These are phyloP conservation scores for Paramecium bursaria DNA, from an alignment of 73 alveolate species.

Conservation along the genomic window DNA sequence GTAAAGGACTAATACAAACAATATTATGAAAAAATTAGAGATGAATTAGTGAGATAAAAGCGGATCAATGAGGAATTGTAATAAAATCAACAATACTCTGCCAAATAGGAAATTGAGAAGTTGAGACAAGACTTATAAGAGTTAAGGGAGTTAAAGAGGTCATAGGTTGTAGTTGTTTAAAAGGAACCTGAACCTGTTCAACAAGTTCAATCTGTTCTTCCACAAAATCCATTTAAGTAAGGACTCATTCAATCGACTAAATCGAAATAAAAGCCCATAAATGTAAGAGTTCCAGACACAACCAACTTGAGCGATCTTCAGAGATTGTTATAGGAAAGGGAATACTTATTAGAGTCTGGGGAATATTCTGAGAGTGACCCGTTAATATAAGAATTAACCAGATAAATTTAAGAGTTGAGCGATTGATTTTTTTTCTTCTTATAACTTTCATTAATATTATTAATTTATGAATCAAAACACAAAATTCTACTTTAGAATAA, in stretches of 20 bases:
- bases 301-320: constrained; percentile 38
- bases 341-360: constrained; percentile 60
- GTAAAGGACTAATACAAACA: constrained; percentile 54
- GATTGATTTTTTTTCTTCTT: too few species aligned
- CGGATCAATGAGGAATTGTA: neutral
- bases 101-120: too few species aligned
- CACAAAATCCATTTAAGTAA: constrained; percentile 9
- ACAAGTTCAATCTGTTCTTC: too few species aligned
- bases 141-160: too few species aligned
- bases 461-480: too few species aligned
- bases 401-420: constrained; percentile 36
- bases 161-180: too few species aligned
- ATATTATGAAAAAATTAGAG: constrained; percentile 69
- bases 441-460: too few species aligned
- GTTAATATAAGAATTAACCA: constrained; percentile 54
- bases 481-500: too few species aligned
- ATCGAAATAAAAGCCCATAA: neutral
- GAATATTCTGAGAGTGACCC: constrained; percentile 63
- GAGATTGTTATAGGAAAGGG: constrained; percentile 61
- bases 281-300: constrained; percentile 31
- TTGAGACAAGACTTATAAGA: too few species aligned
- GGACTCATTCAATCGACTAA: constrained; percentile 9
- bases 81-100: too few species aligned
- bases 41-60: constrained; percentile 46
- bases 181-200: too few species aligned